Base-by-base conservation (phyloP, 495 filamentous ascomycete genomes). In the Filosporella fistucella region DNA sequence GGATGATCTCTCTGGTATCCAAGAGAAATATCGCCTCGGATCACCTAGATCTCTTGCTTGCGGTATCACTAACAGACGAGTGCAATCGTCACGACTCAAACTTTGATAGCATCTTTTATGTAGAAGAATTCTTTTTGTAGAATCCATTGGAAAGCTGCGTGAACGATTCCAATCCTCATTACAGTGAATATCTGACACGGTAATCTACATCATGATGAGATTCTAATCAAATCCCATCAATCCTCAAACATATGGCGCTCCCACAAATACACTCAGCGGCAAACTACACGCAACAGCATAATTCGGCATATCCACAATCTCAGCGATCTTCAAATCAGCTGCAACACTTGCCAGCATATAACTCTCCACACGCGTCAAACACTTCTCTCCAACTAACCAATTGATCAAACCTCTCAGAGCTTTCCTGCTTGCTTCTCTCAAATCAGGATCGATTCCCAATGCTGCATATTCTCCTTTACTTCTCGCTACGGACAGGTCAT, bases 291-390 rank as follows among this genome's bases (percentile, higher is more conserved):
- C 64, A 21, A 74, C 67, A 18, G 63, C 68, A 51, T 59, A 75
- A 42, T 75, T 65, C 20, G 73, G 73, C 57, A 77, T 69, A 46
- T 75, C 72, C 25, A 77, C 72, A 20, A 67, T 61, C 48, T 77
- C 70, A 9, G 58, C 64, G 44, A 75, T 68, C 46, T 68, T 66
- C 21, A 77, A 55, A 50, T 70, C 66, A 0, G 60, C 69, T 18
- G 67, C 69, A 33, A 75, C 69, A 54, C 67, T 71, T n/a, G 64
- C 59, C 26, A 77, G 53, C 41, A 77, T 74, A 58, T 77, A 77
- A 3, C 64, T 68, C 44, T 77, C 73, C 25, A 59, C 63, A 22
- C 67, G 63, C 8, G 54, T 63, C 26, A 76, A 57, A 8, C 68
- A 66, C 57, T 68, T 73, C 33, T 66, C 68, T 16, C 52, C 61